These are phyloP conservation scores for Cadophora sp. DNA, from an alignment of 2,329 filamentous ascomycete species.

Conservation along the genomic window DNA sequence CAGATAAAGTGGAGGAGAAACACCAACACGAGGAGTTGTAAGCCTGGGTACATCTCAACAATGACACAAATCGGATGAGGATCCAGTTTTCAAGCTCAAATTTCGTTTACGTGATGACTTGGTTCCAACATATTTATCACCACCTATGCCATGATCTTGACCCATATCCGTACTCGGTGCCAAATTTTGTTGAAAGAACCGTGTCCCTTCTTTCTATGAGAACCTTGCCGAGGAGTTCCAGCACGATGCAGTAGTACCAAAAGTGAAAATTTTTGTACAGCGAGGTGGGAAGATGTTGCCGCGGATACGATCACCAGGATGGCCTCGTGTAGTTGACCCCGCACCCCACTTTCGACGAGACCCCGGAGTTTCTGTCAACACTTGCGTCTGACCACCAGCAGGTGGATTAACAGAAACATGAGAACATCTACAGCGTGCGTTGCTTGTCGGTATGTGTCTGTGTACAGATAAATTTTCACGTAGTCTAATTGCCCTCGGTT, in stretches of 20 bases:
- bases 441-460: constrained; percentile 12
- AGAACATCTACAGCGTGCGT: constrained; percentile 21
- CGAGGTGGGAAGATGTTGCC: no score
- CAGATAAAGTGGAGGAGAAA: neutral
- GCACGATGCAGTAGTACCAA: neutral
- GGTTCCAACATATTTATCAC: no score
- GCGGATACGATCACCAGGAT: no score
- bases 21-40: neutral
- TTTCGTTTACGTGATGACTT: no score
- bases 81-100: no score
- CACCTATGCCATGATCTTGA: no score
- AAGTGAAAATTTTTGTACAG: neutral
- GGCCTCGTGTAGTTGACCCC: neutral
- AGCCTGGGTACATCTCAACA: no score
- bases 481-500: neutral
- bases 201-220: neutral
- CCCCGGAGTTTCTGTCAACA: neutral
- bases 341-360: neutral
- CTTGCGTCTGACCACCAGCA: neutral
- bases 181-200: no score
- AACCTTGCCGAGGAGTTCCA: neutral
- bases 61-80: no score
- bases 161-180: no score
- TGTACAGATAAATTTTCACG: neutral
- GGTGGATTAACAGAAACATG: neutral